Evolutionary conservation across 345 rosid genomes (phyloP), one percentile per base, ranked within the genome.

Genomic region (Orychophragmus violaceus): DNA sequence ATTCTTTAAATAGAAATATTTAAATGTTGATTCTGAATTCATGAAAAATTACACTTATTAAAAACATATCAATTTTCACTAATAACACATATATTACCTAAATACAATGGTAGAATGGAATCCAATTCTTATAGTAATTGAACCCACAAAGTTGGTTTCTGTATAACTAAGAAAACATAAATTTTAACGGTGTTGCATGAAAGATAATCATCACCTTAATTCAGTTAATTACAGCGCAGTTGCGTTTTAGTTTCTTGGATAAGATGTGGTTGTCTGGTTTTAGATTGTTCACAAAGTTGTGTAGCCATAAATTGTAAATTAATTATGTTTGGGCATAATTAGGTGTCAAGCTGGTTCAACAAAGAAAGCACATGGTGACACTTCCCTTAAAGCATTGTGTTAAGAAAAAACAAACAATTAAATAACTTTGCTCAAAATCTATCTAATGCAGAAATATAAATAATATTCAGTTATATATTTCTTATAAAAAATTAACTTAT

Each of bases 341-440:
- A 73, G 77, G 72, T 66, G 55, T 66, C 72, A 66, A 73, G 63
- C 77, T 73, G 72, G 77, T 73, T 73, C 57, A 51, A 60, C 58
- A 59, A 73, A 51, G 77, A 73, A 73, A 59, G 68, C 68, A 73
- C 77, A 73, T 73, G 77, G 77, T 66, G 56, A 41, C 72, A 66
- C 41, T 73, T 59, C 39, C 39, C 77, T 45, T 22, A 64, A 65
- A 57, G 61, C 59, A 57, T 21, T 14, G 59, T 56, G 24, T 71
- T 64, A 13, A 56, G 8, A 22, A 7, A 29, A 56, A 27, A 29
- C 24, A 71, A 72, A 57, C 59, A 46, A 56, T 25, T 14, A 56
- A 64, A 46, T 64, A 72, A 19, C 59, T 56, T 71, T 64, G 18
- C 70, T 71, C 69, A 55, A 54, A 45, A 45, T 55, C 49, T 54